Evolutionary conservation across 345 rosid genomes (phyloP).

Genomic region (Excoecaria cochinchinensis): DNA sequence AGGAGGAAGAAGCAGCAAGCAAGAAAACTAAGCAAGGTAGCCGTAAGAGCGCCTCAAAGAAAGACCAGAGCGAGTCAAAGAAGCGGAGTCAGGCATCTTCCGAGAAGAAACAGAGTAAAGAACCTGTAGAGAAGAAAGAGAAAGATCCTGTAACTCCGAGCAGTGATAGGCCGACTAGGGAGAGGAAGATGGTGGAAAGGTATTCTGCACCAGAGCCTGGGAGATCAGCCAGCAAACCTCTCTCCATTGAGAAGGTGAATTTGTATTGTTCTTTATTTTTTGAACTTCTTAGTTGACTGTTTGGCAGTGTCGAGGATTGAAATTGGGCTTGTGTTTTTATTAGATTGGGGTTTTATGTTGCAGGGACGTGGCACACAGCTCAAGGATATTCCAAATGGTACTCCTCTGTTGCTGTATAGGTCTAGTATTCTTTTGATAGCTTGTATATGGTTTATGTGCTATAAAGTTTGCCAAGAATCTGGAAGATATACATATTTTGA

Average conservation of each 20-base stretch:
- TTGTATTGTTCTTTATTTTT: background rate
- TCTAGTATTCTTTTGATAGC: background rate
- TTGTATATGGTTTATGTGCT: background rate
- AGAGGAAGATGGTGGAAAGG: slow-evolving; percentile 85
- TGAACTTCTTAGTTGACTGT: background rate
- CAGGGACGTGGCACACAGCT: slow-evolving; percentile 90
- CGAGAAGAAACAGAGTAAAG: slow-evolving; percentile 17
- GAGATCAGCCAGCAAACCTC: slow-evolving; percentile 52
- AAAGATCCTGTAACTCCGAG: slow-evolving; percentile 49
- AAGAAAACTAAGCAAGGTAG: slow-evolving; percentile 24
- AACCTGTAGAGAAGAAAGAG: slow-evolving; percentile 24
- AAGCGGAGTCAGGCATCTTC: slow-evolving; percentile 3
- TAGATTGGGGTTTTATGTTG: slow-evolving; percentile 1
- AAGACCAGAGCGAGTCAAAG: slow-evolving; percentile 14
- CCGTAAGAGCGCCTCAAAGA: slow-evolving; percentile 30
- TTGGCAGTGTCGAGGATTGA: background rate
- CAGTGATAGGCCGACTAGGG: slow-evolving; percentile 81
- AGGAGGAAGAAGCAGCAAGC: slow-evolving; percentile 5
- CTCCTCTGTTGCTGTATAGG: background rate
- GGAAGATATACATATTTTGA: background rate
- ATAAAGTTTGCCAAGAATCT: background rate
- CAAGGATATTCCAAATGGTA: slow-evolving; percentile 94
- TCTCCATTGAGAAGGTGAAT: slow-evolving; percentile 72
- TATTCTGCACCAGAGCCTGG: slow-evolving; percentile 62
- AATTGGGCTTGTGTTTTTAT: background rate